phyloP scores from a whole-genome alignment of 1,284 basidiomycete species.

The Fomitopsis palustris region DNA sequence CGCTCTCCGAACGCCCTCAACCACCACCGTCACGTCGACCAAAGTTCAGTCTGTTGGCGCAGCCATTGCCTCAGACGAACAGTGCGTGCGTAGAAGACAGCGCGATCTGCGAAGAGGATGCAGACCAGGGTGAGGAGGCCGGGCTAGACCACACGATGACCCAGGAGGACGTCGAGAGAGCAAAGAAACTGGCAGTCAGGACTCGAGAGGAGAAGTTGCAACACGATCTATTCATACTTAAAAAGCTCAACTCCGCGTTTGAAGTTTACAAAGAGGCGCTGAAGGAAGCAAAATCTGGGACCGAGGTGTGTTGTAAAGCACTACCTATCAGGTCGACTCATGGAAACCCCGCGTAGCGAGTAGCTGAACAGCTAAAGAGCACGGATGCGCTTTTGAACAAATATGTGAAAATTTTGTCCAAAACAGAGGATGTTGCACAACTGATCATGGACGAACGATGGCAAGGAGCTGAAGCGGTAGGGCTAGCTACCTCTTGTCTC shows the following conservation, averaged over 20 bases:
- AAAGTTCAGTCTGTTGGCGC: conserved; percentile 42
- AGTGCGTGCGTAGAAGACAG: conserved; percentile 14
- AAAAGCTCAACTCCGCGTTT: conserved; percentile 68
- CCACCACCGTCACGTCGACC: conserved; percentile 14
- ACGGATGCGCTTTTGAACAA: conserved; percentile 70
- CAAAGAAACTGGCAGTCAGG: conserved; percentile 32
- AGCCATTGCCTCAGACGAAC: conserved; percentile 14
- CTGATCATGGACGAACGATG: conserved; percentile 73
- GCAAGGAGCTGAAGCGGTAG: conserved; percentile 65
- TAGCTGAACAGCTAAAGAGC: conserved; percentile 60
- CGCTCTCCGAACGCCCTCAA: conserved; percentile 37
- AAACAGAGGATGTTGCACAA: conserved; percentile 61
- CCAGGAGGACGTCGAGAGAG: conserved; percentile 26
- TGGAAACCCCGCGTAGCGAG: conserved; percentile 40
- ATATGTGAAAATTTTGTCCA: conserved; percentile 65
- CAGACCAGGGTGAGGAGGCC: conserved; percentile 20
- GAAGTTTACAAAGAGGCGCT: conserved; percentile 63
- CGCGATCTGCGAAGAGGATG: conserved; percentile 27
- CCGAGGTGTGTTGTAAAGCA: conserved; percentile 45
- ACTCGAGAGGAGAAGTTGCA: conserved; percentile 68
- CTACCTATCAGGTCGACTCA: too few relatives aligned
- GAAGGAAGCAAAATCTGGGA: conserved; percentile 55
- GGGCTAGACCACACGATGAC: conserved; percentile 26
- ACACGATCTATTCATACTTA: conserved; percentile 65
- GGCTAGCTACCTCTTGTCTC: conserved; percentile 19